Base-by-base conservation (phyloP, 1,139 yeast genomes). In the Taphrina populina region DNA sequence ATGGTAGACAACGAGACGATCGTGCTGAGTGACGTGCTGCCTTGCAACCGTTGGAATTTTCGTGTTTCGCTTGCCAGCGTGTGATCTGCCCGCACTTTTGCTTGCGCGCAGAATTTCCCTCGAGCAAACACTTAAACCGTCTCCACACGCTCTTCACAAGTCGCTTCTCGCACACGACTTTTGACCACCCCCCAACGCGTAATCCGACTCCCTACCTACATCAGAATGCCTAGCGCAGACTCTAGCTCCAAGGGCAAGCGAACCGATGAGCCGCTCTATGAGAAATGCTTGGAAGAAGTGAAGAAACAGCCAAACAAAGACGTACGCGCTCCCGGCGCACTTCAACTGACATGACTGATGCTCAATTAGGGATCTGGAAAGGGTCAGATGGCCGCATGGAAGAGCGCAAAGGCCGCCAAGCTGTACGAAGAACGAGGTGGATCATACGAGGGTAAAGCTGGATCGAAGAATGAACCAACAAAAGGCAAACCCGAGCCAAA, bases 331-430 rank as follows among this genome's bases (percentile, higher is more conserved):
- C 15, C 21, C 1, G 4, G 3, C n/a, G 35, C 15, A 8, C n/a
- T n/a, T 32, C 21, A n/a, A n/a, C n/a, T n/a, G n/a, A n/a, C n/a
- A n/a, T n/a, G n/a, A n/a, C n/a, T n/a, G n/a, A n/a, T n/a, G n/a
- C n/a, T n/a, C n/a, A n/a, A n/a, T n/a, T 26, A 49, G 44, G 54
- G 54, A 17, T 49, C 54, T 8, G 54, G 54, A 30, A 49, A 49
- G 21, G 54, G 54, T 30, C 54, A 49, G 33, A 37, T 40, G 54
- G 54, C 54, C 8, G 54, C 54, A 15, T 49, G 54, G 54, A 49
- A 49, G 39, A 32, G 46, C 21, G 54, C 54, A 6, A 41, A 49
- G 15, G 54, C 54, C 13, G 54, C 44, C 19, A 49, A 49, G 40
- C 54, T 49, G 33, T 49, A 49, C 40, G 54, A 49, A 24, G 44